These are phyloP conservation scores for Cadophora sp. DNA, from an alignment of 2,329 filamentous ascomycete genomes.

Conservation along the genomic window DNA sequence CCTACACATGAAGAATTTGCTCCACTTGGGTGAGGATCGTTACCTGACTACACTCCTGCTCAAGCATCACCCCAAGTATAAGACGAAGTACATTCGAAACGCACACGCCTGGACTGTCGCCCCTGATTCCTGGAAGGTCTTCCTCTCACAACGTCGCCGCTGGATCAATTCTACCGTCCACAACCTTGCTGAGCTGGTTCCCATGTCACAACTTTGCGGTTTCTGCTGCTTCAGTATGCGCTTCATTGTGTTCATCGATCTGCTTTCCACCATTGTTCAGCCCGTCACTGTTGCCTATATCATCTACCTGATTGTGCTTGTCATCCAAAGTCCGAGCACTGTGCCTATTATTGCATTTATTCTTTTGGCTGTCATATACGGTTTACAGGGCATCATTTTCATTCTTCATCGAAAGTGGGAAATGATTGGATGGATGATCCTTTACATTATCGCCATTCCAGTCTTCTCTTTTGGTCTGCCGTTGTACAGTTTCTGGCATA, in stretches of 20 bases:
- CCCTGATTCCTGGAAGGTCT: slow-evolving; percentile 91
- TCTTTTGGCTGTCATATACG: slow-evolving; percentile 93
- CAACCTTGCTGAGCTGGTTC: slow-evolving; percentile 95
- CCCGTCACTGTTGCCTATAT: slow-evolving; percentile 92
- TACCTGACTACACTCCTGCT: slow-evolving; percentile 94
- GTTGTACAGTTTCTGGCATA: slow-evolving; percentile 97
- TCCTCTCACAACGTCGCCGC: slow-evolving; percentile 96
- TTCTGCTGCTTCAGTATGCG: slow-evolving; percentile 99
- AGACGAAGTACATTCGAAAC: slow-evolving; percentile 95
- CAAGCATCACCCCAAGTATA: slow-evolving; percentile 92
- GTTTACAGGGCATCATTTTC: slow-evolving; percentile 96
- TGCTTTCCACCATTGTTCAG: slow-evolving; percentile 90
- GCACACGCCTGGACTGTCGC: slow-evolving; percentile 98
- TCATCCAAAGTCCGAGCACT: slow-evolving; percentile 65
- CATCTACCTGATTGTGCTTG: slow-evolving; percentile 81
- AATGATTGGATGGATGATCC: slow-evolving; percentile 99
- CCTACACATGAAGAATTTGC: slow-evolving; percentile 96
- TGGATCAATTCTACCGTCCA: slow-evolving; percentile 99
- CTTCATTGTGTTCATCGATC: slow-evolving; percentile 93
- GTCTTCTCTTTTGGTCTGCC: slow-evolving; percentile 91
- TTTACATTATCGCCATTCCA: slow-evolving; percentile 90
- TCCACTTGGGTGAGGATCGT: slow-evolving; percentile 97
- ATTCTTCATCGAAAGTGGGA: slow-evolving; percentile 97
- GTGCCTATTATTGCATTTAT: slow-evolving; percentile 89
- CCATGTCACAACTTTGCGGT: slow-evolving; percentile 91